Base-by-base conservation (phyloP, 2,329 filamentous ascomycete species). In the Exophiala phaeomuriformis region DNA sequence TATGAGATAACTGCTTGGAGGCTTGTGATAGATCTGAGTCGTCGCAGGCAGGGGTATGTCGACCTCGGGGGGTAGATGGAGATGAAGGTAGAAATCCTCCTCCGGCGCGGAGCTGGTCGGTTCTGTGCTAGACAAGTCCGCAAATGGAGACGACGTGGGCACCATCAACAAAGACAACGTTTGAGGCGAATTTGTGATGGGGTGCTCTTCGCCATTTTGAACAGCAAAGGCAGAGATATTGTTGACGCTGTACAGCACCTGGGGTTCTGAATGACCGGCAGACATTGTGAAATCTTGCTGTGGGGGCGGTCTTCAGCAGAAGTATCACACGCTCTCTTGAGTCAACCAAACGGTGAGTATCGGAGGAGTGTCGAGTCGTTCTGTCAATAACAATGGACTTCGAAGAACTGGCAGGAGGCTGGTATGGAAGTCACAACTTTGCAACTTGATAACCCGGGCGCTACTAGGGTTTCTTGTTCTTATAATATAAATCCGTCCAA, bases 1-100 rank as follows among this genome's bases (percentile, higher is more conserved):
- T 58, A 98, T 95, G 44, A 97, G 77, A 67, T 97, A 97, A 75
- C 88, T 95, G 59, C 79, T 83, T 0, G 91, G 91, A 4, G 90
- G 90, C 72, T 97, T 89, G 70, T 95, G 90, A 72, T 95, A 97
- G 68, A 98, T 93, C 69, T 97, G 91, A 0, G 93, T 97, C 0
- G 90, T 97, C 12, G 91, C 91, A 8, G 93, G 93, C 9, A 97
- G 78, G 4, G 93, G 88, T 4, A 97, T 81, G 64, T 97, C 91
- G 63, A 98, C 82, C 76, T 96, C 91, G 19, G 91, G 91, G 9
- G 91, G 90, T 6, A 97, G 82, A 65, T 96, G 90, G 28, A 98
- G 81, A 70, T 97, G 91, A 3, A 98, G 82, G 69, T 97, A 97
- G 74, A 96, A 97, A 75, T 97, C 93, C 68, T 96, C 87, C 66